Conservation (phyloP, 768 basidiomycete genomes). For the Cystobasidium onofrii region DNA sequence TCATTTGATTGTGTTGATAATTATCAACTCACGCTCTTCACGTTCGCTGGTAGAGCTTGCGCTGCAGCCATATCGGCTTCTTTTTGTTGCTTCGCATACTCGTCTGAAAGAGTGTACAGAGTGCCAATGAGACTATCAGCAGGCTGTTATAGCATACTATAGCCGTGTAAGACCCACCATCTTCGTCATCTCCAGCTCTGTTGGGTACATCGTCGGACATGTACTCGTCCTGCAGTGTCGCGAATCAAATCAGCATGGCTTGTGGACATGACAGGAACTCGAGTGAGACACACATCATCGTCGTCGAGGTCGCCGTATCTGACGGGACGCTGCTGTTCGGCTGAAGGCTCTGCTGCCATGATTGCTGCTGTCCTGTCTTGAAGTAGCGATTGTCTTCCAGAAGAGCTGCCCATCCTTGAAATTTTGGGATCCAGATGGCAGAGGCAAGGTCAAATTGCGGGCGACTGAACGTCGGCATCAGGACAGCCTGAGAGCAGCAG, state of each 20-base stretch:
- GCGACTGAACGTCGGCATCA: not conserved
- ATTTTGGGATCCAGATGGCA: not conserved
- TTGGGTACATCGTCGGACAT: constrained; percentile 6
- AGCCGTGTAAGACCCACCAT: constrained; percentile 53
- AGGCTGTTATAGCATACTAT: not conserved
- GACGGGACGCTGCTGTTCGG: constrained; percentile 2
- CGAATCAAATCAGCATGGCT: not conserved
- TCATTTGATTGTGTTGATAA: not conserved
- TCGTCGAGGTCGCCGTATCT: constrained; percentile 31
- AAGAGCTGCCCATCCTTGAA: not conserved
- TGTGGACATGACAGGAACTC: not conserved
- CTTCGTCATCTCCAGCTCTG: constrained; percentile 63
- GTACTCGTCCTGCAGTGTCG: constrained; percentile 25
- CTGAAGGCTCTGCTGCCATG: constrained; percentile 8
- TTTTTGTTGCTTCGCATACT: constrained; percentile 29
- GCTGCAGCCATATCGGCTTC: constrained; percentile 4
- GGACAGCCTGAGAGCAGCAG: not conserved
- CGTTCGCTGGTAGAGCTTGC: not conserved
- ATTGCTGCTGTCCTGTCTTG: not conserved
- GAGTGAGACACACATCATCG: constrained; percentile 6
- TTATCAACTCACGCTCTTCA: not conserved
- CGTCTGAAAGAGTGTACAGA: constrained; percentile 29
- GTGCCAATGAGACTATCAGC: constrained; percentile 41
- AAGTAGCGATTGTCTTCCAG: not conserved
- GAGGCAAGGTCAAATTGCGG: not conserved